These are phyloP conservation scores for Strigomonas galati DNA, from an alignment of 208 protist species.

Conservation along the genomic window DNA sequence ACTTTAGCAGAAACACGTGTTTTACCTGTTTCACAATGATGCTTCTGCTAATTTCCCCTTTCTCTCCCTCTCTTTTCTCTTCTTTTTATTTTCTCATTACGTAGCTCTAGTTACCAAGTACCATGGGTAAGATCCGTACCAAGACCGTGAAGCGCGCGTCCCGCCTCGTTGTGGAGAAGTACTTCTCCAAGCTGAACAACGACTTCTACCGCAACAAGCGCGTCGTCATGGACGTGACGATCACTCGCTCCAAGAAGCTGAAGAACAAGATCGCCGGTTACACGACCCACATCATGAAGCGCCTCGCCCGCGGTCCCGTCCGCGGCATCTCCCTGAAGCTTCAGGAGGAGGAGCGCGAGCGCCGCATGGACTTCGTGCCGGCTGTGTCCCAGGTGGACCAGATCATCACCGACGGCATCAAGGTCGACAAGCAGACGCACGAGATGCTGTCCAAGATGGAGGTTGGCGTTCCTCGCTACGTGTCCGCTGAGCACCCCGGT, in stretches of 20 bases:
- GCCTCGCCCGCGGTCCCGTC: slow-evolving; percentile 97
- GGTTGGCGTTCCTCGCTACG: slow-evolving; percentile 78
- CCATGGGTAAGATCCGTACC: slow-evolving; percentile 99
- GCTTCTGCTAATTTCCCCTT: no score
- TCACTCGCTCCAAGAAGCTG: slow-evolving; percentile 99
- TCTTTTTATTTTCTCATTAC: no score
- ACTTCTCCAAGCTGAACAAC: slow-evolving; percentile 98
- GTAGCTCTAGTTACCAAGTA: slow-evolving; percentile 17
- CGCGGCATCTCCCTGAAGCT: slow-evolving; percentile 99
- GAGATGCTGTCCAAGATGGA: slow-evolving; percentile 86
- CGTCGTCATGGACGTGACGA: slow-evolving; percentile 95
- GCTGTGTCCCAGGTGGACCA: slow-evolving; percentile 87
- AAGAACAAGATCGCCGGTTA: slow-evolving; percentile 99
- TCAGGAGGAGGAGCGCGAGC: slow-evolving; percentile 99
- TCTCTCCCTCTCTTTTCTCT: no score
- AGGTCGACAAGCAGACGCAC: slow-evolving; percentile 86
- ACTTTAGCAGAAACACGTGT: no score
- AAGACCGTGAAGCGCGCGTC: slow-evolving; percentile 99
- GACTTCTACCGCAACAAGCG: slow-evolving; percentile 99
- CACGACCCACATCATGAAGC: slow-evolving; percentile 98
- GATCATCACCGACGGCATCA: slow-evolving; percentile 81
- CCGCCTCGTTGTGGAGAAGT: slow-evolving; percentile 99
- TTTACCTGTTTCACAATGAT: no score
- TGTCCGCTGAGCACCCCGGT: slow-evolving; percentile 32
- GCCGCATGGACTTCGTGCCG: slow-evolving; percentile 99